These are phyloP conservation scores for Solanum gandarillasii DNA, from an alignment of 257 asterid genomes.

Conservation along the genomic window DNA sequence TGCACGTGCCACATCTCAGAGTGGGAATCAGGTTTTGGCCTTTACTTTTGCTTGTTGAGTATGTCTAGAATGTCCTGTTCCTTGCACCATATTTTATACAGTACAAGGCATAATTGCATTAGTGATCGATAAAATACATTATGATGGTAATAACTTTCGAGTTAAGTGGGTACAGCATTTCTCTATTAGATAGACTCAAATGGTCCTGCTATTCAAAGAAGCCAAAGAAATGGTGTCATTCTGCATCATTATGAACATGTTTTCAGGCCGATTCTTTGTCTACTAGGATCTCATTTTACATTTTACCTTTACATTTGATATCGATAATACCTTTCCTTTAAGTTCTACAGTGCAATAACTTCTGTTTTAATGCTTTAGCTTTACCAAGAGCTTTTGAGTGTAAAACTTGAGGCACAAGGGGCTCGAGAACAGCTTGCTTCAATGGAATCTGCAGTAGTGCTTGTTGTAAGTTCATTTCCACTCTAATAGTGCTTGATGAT, in stretches of 20 bases:
- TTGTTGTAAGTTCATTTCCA: constrained; percentile 13
- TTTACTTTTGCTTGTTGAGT: neutral
- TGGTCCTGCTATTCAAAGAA: neutral
- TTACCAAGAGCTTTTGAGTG: constrained; percentile 48
- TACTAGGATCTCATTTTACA: neutral
- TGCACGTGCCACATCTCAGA: neutral
- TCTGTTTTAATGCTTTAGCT: constrained; percentile 33
- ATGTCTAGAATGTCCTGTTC: neutral
- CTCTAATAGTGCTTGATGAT: neutral
- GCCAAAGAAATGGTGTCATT: neutral
- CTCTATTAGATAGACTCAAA: neutral
- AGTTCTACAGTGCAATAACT: neutral
- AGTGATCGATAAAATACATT: neutral
- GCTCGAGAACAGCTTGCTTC: constrained; percentile 50
- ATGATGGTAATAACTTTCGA: neutral
- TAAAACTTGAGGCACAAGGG: constrained; percentile 48
- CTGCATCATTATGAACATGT: neutral
- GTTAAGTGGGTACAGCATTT: neutral
- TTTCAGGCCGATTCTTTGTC: neutral
- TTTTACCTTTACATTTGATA: neutral
- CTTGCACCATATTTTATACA: neutral
- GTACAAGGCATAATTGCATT: neutral
- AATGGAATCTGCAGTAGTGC: constrained; percentile 15
- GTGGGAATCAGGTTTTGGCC: neutral
- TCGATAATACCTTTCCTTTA: neutral